Evolutionary conservation across 179 eudicot genomes (phyloP).

Genomic region (Camellia oleifera): DNA sequence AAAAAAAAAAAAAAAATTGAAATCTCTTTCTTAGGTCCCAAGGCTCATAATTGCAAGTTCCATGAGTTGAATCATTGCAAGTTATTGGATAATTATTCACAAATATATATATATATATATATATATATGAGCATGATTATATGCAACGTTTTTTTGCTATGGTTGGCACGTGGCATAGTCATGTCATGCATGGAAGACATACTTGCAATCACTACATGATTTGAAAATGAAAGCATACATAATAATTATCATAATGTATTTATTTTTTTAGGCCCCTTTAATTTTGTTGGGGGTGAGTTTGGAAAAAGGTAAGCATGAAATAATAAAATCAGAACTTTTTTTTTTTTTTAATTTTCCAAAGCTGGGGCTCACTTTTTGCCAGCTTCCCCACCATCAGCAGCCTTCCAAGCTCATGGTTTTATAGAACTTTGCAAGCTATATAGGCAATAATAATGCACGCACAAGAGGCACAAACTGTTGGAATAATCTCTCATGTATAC

Average conservation of each 20-base stretch:
- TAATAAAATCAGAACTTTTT: neutral
- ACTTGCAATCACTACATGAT: neutral
- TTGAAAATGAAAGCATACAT: neutral
- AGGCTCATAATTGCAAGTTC: neutral
- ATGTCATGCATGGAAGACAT: conserved; percentile 7
- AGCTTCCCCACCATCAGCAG: neutral
- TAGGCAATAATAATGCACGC: too few relatives aligned
- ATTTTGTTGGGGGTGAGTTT: conserved; percentile 4
- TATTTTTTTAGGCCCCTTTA: neutral
- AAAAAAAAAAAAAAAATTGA: too few relatives aligned
- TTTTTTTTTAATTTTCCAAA: neutral
- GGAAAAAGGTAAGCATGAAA: neutral
- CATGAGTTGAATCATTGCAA: neutral
- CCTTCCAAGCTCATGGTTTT: neutral
- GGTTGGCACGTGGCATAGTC: neutral
- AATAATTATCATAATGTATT: neutral
- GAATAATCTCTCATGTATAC: too few relatives aligned
- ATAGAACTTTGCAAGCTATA: neutral
- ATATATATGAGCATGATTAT: neutral
- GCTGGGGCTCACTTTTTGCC: neutral
- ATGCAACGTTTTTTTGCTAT: neutral
- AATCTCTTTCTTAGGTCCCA: too few relatives aligned
- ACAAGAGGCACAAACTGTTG: neutral
- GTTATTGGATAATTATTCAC: neutral
- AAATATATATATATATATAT: too few relatives aligned